Evolutionary conservation across 345 rosid species (phyloP).

Genomic region (Mallotus nudiflorus): DNA sequence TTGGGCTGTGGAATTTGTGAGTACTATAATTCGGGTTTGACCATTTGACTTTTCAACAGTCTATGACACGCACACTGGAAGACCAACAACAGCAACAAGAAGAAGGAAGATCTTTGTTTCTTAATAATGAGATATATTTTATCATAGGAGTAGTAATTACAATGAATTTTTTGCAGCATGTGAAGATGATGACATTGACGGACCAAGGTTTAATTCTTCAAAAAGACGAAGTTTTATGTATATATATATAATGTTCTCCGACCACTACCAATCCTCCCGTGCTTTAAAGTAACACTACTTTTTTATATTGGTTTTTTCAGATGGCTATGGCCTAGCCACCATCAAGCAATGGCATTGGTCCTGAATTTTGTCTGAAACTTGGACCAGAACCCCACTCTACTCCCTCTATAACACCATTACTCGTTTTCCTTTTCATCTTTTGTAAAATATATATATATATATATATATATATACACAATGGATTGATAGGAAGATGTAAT

Average conservation of each 20-base stretch:
- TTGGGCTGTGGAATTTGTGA: slow-evolving; percentile 12
- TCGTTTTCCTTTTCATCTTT: no score
- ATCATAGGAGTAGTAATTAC: no score
- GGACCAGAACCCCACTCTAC: background rate
- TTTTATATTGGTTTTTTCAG: no score
- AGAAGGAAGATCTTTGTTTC: background rate
- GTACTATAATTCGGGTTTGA: slow-evolving; percentile 39
- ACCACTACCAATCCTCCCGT: slow-evolving; percentile 1
- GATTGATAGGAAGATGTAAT: no score
- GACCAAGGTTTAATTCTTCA: slow-evolving; percentile 3
- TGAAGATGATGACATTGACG: background rate
- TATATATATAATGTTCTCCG: background rate
- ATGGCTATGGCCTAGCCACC: background rate
- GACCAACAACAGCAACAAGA: no score
- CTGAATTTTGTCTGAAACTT: background rate
- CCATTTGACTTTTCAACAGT: slow-evolving; percentile 53
- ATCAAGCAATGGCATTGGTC: background rate
- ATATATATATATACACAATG: no score
- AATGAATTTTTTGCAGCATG: slow-evolving; percentile 21
- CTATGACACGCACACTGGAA: background rate
- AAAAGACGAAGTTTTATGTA: background rate
- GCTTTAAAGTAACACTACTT: background rate
- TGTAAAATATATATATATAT: no score
- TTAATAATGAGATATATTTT: background rate
- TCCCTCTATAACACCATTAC: no score